phyloP scores from a whole-genome alignment of 148 eudicot species.

The Chenopodium album region DNA sequence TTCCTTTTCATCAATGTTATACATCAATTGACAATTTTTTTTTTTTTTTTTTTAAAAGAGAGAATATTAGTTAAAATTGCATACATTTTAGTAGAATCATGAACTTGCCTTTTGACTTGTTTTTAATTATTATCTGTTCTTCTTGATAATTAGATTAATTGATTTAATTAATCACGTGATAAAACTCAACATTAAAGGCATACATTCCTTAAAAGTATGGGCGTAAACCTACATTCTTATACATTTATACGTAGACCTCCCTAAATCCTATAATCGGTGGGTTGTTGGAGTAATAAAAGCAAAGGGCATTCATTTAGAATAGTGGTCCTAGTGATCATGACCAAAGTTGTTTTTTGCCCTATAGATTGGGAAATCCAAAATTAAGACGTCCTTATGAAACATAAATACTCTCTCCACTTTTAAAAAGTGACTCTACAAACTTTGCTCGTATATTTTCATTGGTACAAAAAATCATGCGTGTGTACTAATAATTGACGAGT shows the following conservation, averaged over 20 bases:
- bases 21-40: too few species aligned
- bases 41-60: too few species aligned
- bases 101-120: background rate
- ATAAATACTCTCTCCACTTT: background rate
- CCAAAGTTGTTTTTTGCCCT: conserved; percentile 19
- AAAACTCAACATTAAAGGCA: background rate
- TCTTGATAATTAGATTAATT: too few species aligned
- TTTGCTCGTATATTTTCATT: background rate
- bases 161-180: background rate
- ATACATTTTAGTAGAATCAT: background rate
- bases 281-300: conserved; percentile 14
- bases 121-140: too few species aligned
- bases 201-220: background rate
- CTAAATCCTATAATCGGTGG: conserved; percentile 5
- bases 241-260: background rate
- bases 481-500: too few species aligned
- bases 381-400: conserved; percentile 3
- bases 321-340: conserved; percentile 20
- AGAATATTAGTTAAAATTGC: background rate
- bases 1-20: too few species aligned
- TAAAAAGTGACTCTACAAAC: background rate
- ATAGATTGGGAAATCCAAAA: conserved; percentile 16
- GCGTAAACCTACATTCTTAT: background rate
- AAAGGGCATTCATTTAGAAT: background rate
- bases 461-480: too few species aligned